phyloP scores from a whole-genome alignment of 495 filamentous ascomycete species.

The Chaetomium fimeti region DNA sequence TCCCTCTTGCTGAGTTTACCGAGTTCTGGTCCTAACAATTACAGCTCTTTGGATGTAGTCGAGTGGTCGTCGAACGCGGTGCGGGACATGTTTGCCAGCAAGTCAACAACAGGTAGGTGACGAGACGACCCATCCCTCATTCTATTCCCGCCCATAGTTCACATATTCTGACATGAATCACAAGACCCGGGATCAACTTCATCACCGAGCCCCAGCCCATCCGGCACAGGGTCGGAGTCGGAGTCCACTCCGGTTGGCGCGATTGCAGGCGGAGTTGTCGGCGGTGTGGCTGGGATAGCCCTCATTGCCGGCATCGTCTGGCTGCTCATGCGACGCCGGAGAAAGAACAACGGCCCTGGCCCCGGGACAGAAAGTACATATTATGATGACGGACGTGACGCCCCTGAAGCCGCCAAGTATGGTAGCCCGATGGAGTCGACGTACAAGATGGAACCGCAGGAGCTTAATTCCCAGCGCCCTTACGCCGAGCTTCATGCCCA shows the following conservation, averaged over 20 bases:
- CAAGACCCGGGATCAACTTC: not conserved
- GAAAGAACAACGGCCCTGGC: not conserved
- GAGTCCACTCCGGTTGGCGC: conserved; percentile 9
- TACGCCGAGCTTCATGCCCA: not conserved
- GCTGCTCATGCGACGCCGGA: conserved; percentile 11
- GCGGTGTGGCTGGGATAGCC: conserved; percentile 13
- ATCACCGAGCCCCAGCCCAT: not conserved
- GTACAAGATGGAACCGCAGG: not conserved
- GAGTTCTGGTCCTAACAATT: not conserved
- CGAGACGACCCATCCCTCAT: no score
- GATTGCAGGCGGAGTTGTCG: conserved; percentile 19
- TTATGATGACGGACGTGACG: not conserved
- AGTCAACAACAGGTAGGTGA: conserved; percentile 13
- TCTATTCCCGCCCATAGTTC: not conserved
- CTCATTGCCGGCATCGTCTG: conserved; percentile 3
- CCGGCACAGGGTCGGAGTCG: not conserved
- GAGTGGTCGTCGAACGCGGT: conserved; percentile 10
- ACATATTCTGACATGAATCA: not conserved
- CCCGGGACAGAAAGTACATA: not conserved
- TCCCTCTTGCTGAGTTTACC: not conserved
- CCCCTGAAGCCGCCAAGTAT: not conserved
- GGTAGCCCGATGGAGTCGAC: not conserved
- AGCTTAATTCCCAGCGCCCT: not conserved
- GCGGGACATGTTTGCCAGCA: not conserved
- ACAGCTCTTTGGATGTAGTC: conserved; percentile 5